Percentiles rank a stretch among this genome's conserved stretches.
These are phyloP conservation scores for Monosporascus sp. DNA, from an alignment of 2,329 filamentous ascomycete species.

Conservation along the genomic window DNA sequence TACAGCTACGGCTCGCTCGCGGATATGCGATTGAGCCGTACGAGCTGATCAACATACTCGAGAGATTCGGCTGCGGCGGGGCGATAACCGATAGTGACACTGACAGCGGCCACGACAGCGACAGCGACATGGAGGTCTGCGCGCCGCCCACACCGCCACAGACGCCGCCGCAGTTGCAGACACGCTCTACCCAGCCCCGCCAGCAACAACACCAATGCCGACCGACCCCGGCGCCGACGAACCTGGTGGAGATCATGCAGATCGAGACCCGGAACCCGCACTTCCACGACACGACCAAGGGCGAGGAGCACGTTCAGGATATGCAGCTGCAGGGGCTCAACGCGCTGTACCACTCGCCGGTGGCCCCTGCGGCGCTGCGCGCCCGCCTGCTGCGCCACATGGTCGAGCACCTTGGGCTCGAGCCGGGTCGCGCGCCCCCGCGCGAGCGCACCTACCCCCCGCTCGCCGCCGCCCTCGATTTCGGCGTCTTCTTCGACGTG, in stretches of 20 bases:
- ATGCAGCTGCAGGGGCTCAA: slow-evolving; percentile 27
- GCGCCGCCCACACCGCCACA: not conserved
- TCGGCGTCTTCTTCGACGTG: not conserved
- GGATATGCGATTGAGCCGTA: slow-evolving; percentile 30
- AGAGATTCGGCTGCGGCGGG: slow-evolving; percentile 10
- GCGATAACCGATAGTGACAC: not conserved
- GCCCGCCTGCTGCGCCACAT: slow-evolving; percentile 2
- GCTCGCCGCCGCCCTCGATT: not conserved
- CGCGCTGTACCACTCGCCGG: slow-evolving; percentile 20
- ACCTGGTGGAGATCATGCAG: slow-evolving; percentile 19
- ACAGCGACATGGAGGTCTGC: slow-evolving; percentile 1
- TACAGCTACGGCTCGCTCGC: slow-evolving; percentile 23
- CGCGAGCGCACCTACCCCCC: slow-evolving; percentile 5
- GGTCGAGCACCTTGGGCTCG: not conserved
- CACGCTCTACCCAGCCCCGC: not conserved
- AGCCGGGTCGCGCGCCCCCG: not conserved
- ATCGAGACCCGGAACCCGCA: slow-evolving; percentile 27
- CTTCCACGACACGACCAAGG: slow-evolving; percentile 24
- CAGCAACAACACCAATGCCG: not conserved
- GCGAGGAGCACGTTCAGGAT: slow-evolving; percentile 19
- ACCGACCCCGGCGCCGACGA: not conserved
- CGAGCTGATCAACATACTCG: slow-evolving; percentile 24
- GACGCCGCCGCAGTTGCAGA: not conserved
- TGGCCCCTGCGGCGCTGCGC: slow-evolving; percentile 3
- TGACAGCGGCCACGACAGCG: not conserved